A percentile compares a stretch with the other conserved stretches of the same genome.
These are phyloP conservation scores for Phytophthora sansomeana DNA, from an alignment of 352 stramenopile genomes.

Conservation along the genomic window DNA sequence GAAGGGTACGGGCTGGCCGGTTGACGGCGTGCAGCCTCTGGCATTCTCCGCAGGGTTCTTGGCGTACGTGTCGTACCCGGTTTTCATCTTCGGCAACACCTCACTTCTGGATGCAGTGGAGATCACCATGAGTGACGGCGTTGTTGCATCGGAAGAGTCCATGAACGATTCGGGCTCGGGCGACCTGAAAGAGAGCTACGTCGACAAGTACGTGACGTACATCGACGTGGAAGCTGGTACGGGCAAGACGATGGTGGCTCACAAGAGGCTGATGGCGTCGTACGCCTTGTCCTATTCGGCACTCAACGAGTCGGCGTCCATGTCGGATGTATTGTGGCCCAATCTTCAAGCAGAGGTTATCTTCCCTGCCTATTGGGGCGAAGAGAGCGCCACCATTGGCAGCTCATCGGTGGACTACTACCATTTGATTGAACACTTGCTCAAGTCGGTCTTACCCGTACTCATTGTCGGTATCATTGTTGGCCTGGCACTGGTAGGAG, in stretches of 20 bases:
- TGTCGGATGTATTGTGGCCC: slow-evolving; percentile 74
- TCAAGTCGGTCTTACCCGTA: slow-evolving; percentile 56
- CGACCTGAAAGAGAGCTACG: slow-evolving; percentile 53
- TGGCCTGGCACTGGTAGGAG: slow-evolving; percentile 41
- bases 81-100: slow-evolving; percentile 69
- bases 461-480: slow-evolving; percentile 54
- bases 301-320: slow-evolving; percentile 40
- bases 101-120: slow-evolving; percentile 51
- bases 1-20: slow-evolving; percentile 56
- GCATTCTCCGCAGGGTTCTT: slow-evolving; percentile 70
- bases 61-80: slow-evolving; percentile 68
- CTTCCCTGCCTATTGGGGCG: slow-evolving; percentile 63
- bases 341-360: slow-evolving; percentile 63
- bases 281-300: slow-evolving; percentile 62
- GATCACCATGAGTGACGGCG: slow-evolving; percentile 64
- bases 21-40: slow-evolving; percentile 74
- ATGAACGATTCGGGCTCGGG: slow-evolving; percentile 62
- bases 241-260: slow-evolving; percentile 74
- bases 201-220: slow-evolving; percentile 59
- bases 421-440: slow-evolving; percentile 47
- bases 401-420: slow-evolving; percentile 47
- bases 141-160: slow-evolving; percentile 31
- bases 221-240: slow-evolving; percentile 72
- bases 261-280: slow-evolving; percentile 68
- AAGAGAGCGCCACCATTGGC: slow-evolving; percentile 51